Conservation (phyloP, 2,329 filamentous ascomycete genomes). For the Alternaria sp. region DNA sequence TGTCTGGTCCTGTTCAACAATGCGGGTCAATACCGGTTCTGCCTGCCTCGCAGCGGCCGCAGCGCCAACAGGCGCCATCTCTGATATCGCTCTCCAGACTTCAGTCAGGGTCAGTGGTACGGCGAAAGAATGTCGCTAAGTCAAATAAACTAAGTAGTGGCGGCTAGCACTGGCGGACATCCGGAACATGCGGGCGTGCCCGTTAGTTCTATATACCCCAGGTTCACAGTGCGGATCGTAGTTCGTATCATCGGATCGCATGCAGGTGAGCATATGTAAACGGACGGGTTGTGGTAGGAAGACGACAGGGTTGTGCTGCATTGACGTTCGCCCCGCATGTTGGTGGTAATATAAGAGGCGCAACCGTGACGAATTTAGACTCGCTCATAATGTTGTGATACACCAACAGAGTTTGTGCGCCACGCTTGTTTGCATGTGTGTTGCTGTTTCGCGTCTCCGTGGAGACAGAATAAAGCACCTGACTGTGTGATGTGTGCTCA, state of each 20-base stretch:
- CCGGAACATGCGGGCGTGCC: conserved; percentile 13
- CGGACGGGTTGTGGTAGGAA: conserved; percentile 7
- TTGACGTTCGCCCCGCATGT: conserved; percentile 22
- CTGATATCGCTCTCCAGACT: conserved; percentile 2
- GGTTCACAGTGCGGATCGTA: conserved; percentile 8
- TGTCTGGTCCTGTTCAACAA: conserved; percentile 53
- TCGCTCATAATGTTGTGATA: conserved; percentile 3
- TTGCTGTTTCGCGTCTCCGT: not conserved
- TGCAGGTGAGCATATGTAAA: conserved; percentile 17
- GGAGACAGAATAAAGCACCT: not conserved
- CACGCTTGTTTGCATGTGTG: not conserved
- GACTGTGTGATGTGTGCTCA: not conserved
- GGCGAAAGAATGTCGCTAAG: not conserved
- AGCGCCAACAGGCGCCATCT: conserved; percentile 31
- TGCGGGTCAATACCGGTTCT: conserved; percentile 54
- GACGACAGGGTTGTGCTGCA: conserved; percentile 6
- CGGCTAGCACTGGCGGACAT: conserved; percentile 8
- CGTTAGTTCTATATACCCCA: conserved; percentile 21
- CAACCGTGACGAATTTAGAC: not conserved
- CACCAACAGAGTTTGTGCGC: conserved; percentile 1
- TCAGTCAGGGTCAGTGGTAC: not conserved
- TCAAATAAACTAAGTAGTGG: not conserved
- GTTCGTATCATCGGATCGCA: conserved; percentile 8
- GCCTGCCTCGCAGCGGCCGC: conserved; percentile 29
- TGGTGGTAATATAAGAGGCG: conserved; percentile 18